Conservation (phyloP, 768 basidiomycete species). For the Termitomyces sp. region DNA sequence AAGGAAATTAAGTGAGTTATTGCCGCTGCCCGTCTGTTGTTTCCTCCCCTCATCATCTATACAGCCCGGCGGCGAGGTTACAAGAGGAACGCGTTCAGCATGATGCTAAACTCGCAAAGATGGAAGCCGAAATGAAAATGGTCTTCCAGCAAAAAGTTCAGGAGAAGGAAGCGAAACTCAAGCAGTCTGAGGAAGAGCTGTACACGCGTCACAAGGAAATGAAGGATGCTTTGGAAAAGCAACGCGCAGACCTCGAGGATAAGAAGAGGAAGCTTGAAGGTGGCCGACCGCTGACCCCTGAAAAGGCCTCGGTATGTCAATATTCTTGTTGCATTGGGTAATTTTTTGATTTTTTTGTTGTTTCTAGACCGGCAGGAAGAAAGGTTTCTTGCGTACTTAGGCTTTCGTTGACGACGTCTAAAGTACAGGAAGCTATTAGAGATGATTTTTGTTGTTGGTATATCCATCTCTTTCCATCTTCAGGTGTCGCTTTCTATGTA, state of each 20-base stretch:
- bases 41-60: constrained; percentile 14
- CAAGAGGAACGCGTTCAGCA: constrained; percentile 96
- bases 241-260: constrained; percentile 92
- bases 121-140: constrained; percentile 99
- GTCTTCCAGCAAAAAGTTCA: constrained; percentile 99
- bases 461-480: constrained; percentile 21
- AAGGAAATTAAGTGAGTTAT: constrained; percentile 94
- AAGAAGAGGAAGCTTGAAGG: constrained; percentile 96
- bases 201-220: constrained; percentile 99
- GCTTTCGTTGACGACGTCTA: constrained; percentile 15
- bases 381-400: constrained; percentile 73
- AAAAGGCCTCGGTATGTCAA: constrained; percentile 77
- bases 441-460: constrained; percentile 25
- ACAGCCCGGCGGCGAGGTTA: constrained; percentile 90
- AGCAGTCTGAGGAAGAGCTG: constrained; percentile 98
- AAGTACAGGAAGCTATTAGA: constrained; percentile 25
- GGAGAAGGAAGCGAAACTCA: constrained; percentile 98
- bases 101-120: constrained; percentile 97
- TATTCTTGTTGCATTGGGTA: neutral
- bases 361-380: constrained; percentile 59
- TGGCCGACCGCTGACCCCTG: constrained; percentile 92
- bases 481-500: constrained; percentile 32
- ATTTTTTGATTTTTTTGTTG: constrained; percentile 13
- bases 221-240: constrained; percentile 99
- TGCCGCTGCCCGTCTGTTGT: neutral